Percentiles rank a stretch among this genome's conserved stretches.
Evolutionary conservation across 495 filamentous ascomycete species (phyloP).

Genomic region (Cercophora newfieldiana): DNA sequence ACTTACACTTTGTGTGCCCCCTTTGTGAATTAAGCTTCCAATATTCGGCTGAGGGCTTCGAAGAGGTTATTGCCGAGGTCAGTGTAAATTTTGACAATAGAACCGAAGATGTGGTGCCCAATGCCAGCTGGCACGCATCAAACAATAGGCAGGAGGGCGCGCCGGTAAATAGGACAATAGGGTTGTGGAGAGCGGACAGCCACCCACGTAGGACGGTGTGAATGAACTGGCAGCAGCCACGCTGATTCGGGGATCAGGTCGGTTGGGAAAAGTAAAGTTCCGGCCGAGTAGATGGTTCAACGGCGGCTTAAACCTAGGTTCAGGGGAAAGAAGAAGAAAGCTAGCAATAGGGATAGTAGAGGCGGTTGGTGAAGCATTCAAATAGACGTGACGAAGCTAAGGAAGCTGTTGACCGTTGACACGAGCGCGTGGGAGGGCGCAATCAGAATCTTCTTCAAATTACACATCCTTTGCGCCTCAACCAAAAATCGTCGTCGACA

Average conservation of each 20-base stretch:
- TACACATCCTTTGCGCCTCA: neutral
- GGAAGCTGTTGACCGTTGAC: neutral
- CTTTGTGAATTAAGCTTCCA: neutral
- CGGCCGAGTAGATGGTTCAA: neutral
- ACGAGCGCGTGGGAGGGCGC: neutral
- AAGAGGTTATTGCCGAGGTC: neutral
- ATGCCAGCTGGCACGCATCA: constrained; percentile 28
- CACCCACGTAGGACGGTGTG: constrained; percentile 7
- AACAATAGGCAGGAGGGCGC: neutral
- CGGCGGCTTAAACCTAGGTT: neutral
- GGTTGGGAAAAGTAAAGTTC: neutral
- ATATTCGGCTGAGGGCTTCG: neutral
- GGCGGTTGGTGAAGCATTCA: neutral
- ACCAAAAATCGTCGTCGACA: neutral
- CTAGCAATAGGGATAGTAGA: neutral
- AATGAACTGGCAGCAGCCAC: neutral
- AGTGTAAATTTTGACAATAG: neutral
- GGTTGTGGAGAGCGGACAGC: constrained; percentile 1
- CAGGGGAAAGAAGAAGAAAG: neutral
- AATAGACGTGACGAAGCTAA: neutral
- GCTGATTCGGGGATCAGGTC: neutral
- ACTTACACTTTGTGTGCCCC: too few relatives aligned
- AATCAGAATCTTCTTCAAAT: neutral
- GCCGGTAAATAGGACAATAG: neutral
- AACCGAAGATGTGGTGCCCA: constrained; percentile 21